phyloP scores from a whole-genome alignment of 805 yeast species.

The Saccharomycopsis sp. region DNA sequence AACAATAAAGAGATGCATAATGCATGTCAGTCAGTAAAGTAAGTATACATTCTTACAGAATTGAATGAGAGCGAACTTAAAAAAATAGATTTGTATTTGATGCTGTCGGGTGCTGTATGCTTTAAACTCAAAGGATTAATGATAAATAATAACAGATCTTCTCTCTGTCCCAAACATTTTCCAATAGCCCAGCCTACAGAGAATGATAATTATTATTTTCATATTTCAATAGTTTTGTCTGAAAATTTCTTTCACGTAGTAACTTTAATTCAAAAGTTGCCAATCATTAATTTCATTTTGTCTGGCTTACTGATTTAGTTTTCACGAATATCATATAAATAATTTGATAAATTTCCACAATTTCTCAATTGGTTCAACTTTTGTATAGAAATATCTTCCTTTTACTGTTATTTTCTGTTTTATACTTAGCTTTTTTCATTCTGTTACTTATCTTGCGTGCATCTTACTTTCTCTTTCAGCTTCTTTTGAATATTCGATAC shows the following conservation, averaged over 20 bases:
- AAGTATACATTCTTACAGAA: background rate
- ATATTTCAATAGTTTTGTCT: background rate
- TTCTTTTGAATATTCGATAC: background rate
- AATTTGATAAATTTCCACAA: background rate
- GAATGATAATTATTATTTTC: background rate
- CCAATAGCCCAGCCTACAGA: background rate
- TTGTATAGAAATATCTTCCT: background rate
- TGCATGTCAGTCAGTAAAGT: background rate
- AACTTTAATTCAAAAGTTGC: background rate
- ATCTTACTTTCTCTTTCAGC: background rate
- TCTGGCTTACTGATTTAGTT: background rate
- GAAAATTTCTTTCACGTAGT: background rate
- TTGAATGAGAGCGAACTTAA: background rate
- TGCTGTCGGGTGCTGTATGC: background rate
- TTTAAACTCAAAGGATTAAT: background rate
- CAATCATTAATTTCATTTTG: background rate
- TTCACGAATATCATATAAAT: background rate
- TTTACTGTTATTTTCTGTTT: background rate
- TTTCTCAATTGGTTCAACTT: background rate
- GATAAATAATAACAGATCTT: background rate
- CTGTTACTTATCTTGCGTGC: background rate
- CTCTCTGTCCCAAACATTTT: conserved; percentile 1
- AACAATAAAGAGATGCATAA: background rate
- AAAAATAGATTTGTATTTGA: background rate
- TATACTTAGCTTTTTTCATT: background rate